Evolutionary conservation across 139 green algal genomes (phyloP).

Genomic region (Auxenochlorella protothecoides): DNA sequence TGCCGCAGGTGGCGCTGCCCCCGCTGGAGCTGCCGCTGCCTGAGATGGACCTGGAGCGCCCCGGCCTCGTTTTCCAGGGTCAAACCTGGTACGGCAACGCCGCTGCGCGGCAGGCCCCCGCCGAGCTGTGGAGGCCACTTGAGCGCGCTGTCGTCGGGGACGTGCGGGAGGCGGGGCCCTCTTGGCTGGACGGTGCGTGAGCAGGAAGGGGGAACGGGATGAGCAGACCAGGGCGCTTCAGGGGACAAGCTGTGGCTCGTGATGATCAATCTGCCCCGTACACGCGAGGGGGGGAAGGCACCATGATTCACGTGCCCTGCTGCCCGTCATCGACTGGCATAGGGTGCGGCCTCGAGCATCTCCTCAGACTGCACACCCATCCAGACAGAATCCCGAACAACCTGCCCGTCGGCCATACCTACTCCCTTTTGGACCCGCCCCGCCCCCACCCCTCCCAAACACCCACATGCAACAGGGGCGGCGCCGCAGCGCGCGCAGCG

Average conservation of each 20-base stretch:
- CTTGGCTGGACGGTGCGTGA: constrained; percentile 3
- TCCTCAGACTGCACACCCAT: neutral
- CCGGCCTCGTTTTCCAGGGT: constrained; percentile 52
- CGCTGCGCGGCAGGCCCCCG: constrained; percentile 16
- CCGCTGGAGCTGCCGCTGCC: constrained; percentile 54
- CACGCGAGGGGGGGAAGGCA: too few species aligned
- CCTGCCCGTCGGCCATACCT: too few species aligned
- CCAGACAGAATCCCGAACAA: neutral
- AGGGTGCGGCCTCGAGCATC: too few species aligned
- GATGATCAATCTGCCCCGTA: too few species aligned
- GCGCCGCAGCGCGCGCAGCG: too few species aligned
- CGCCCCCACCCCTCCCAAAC: constrained; percentile 16
- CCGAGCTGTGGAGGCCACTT: constrained; percentile 33
- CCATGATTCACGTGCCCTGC: neutral
- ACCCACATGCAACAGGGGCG: constrained; percentile 9
- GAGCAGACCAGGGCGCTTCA: neutral
- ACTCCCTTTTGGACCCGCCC: neutral
- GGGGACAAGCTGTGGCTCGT: too few species aligned
- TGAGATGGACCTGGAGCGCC: constrained; percentile 34
- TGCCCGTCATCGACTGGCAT: neutral
- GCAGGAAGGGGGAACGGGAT: neutral
- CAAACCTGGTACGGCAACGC: constrained; percentile 40
- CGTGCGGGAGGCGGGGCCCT: neutral
- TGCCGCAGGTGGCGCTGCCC: constrained; percentile 22
- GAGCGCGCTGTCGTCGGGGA: constrained; percentile 26